Evolutionary conservation across 306 rosid genomes (phyloP), one percentile per base, ranked within the genome.

Genomic region (Trifolium subterraneum): DNA sequence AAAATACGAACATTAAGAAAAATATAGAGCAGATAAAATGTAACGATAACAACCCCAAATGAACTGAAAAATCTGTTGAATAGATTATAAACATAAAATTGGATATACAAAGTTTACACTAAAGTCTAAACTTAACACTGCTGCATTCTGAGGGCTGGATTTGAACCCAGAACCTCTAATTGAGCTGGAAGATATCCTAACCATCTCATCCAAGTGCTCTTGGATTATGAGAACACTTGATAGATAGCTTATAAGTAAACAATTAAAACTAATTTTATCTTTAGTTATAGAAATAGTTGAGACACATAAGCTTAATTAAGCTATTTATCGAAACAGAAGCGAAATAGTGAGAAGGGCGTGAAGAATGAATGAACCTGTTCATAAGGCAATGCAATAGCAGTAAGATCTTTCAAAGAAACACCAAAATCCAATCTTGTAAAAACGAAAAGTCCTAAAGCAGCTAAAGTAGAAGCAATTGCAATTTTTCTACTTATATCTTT

Each of bases 341-440:
- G 18, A 54, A 16, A 27, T 1, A 39, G 2, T 27, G 60, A 55
- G 27, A 27, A 5, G 11, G 10, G 45, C 45, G 67, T 8, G 9
- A 73, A 39, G 64, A 2, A 15, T 19, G 25, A 71, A 48, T 31
- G 61, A 76, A 94, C 96, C 97, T 86, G 87, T 74, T 94, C 96
- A 52, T 88, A 94, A 65, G 99, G 97, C 74, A 94, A 88, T 47
- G 99, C 97, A 68, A 64, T 78, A 68, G 86, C 88, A 79, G 99
- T 35, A 19, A 94, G 82, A 86, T 94, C 97, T 81, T 87, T 94
- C 86, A 94, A 77, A 75, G 99, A 94, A 85, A 94, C 95, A 48
- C 97, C 99, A 33, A 94, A 85, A 81, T 94, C 96, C 71, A 94
- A 83, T 68, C 99, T 86, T 2, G 88, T 5, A 25, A 85, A 87